Evolutionary conservation across 1,284 basidiomycete species (phyloP).

Genomic region (Austroboletus niveus): DNA sequence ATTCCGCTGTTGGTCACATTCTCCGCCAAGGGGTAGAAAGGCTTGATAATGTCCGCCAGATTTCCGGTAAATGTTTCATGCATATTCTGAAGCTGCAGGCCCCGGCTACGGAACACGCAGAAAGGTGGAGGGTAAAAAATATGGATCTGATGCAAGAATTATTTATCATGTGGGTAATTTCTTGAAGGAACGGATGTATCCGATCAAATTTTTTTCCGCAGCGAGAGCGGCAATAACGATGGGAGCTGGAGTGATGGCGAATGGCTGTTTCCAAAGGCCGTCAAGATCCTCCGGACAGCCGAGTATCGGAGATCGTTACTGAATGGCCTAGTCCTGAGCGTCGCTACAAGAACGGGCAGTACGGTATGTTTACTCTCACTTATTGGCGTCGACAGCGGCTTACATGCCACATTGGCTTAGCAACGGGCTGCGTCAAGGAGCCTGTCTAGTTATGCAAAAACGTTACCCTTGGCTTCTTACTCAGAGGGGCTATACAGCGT

Average conservation of each 20-base stretch:
- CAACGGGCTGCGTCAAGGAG: conserved; percentile 66
- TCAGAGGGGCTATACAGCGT: conserved; percentile 42
- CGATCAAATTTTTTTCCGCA: conserved; percentile 7
- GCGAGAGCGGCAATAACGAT: conserved; percentile 35
- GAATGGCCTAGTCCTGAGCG: conserved; percentile 71
- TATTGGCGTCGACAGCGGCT: conserved; percentile 8
- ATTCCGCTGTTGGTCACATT: conserved; percentile 61
- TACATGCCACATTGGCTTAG: conserved; percentile 37
- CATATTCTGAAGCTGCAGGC: conserved; percentile 46
- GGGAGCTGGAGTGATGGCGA: conserved; percentile 65
- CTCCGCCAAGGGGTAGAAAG: conserved; percentile 90
- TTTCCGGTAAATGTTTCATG: conserved; percentile 66
- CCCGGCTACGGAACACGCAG: conserved; percentile 40
- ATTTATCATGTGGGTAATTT: conserved; percentile 50
- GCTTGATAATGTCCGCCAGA: conserved; percentile 85
- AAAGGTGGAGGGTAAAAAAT: conserved; percentile 51
- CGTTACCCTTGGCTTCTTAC: conserved; percentile 43
- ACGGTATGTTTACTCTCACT: conserved; percentile 53
- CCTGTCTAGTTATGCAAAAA: conserved; percentile 55
- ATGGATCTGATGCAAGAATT: conserved; percentile 46
- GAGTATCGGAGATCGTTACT: conserved; percentile 65
- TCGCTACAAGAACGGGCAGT: conserved; percentile 79
- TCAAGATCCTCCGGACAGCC: conserved; percentile 63
- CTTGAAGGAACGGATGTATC: background rate
- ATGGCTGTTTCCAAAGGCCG: conserved; percentile 70